Base-by-base conservation (phyloP, 371 early-diverging fungal genomes). In the Apophysomyces trapeziformis region DNA sequence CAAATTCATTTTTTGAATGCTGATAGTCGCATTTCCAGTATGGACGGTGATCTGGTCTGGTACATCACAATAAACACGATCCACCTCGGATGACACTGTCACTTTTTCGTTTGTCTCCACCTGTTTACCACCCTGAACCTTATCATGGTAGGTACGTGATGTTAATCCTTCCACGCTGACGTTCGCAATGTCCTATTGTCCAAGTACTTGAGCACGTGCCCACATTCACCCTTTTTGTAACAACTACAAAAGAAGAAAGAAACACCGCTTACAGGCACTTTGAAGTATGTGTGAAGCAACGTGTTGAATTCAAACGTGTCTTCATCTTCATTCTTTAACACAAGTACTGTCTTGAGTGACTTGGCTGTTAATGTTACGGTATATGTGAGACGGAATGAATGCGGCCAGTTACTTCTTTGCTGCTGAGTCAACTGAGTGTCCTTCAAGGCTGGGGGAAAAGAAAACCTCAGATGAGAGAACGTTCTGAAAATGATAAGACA, bases 271-370 rank as follows among this genome's bases (percentile, higher is more conserved):
- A 89, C 91, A 38, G 86, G 80, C 50, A 92, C 89, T 32, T 78
- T 69, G 63, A 96, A 90, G 74, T 99, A 99, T 7, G 97, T 95
- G 72, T 99, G 98, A 66, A 97, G 80, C 45, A 97, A 84, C 9
- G 92, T 79, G 32, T 93, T 94, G 71, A 97, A 96, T 59, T 88
- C 84, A 65, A 95, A 95, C 11, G 87, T 69, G 60, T 79, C 76
- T 37, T 76, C 77, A 35, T 66, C 72, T 39, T 92, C 95, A 77
- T 97, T 97, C 68, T 87, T 88, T 36, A 90, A 86, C 50, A 65
- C 71, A 47, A 95, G 73, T 11, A 79, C 69, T 1, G 94, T 92
- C 54, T 80, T 85, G 57, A 97, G 76, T 6, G 88, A 86, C 54
- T 84, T 81, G 6, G 82, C 86, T 2, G 86, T 77, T 63, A 99